These are phyloP conservation scores for Trametes versicolor DNA, from an alignment of 1,284 basidiomycete genomes.

Conservation along the genomic window DNA sequence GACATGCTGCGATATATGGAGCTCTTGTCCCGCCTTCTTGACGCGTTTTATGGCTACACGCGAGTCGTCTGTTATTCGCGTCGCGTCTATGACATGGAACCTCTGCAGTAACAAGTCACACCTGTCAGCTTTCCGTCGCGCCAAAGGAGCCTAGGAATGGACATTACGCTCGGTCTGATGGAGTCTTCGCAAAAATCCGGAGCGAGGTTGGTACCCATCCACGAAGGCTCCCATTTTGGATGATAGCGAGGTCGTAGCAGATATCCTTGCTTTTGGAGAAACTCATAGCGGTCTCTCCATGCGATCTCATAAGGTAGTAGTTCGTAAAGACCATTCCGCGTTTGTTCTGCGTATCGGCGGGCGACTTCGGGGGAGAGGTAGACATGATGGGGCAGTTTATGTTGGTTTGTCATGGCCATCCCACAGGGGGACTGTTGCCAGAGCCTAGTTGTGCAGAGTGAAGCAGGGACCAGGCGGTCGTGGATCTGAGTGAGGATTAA, in stretches of 20 bases:
- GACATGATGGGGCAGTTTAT: conserved; percentile 2
- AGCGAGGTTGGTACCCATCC: conserved; percentile 14
- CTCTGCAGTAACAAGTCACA: background rate
- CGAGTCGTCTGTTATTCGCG: conserved; percentile 24
- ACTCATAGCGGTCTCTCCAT: conserved; percentile 8
- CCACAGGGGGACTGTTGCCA: background rate
- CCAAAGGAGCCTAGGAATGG: no score
- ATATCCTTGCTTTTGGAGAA: conserved; percentile 7
- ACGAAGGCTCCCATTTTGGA: conserved; percentile 22
- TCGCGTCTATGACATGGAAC: conserved; percentile 37
- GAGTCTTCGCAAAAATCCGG: conserved; percentile 27
- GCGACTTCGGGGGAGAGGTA: background rate
- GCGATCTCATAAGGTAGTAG: conserved; percentile 8
- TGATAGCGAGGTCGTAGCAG: conserved; percentile 13
- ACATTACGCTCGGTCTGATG: conserved; percentile 12
- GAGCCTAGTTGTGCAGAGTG: background rate
- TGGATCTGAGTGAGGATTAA: background rate
- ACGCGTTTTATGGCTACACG: conserved; percentile 31
- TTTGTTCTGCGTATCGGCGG: background rate
- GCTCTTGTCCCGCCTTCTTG: conserved; percentile 13
- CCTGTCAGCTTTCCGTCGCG: background rate
- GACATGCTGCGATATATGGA: conserved; percentile 25
- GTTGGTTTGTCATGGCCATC: background rate
- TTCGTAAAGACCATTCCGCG: background rate
- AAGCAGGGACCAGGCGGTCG: background rate